Conservation (phyloP, 441 rosid genomes). For the Eruca vesicaria region DNA sequence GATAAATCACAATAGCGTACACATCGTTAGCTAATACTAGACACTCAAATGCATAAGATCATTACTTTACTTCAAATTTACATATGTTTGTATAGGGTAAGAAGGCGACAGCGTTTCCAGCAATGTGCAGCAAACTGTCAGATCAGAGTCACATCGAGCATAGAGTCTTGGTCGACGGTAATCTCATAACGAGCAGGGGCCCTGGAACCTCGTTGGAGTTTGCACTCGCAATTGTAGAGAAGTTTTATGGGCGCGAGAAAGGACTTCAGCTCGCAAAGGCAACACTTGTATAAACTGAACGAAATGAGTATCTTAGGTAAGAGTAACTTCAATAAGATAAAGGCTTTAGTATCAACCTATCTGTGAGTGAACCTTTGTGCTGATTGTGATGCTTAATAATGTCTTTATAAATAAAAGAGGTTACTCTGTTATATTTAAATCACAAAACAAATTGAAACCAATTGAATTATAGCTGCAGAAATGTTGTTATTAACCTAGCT, state of each 20-base stretch:
- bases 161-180: constrained; percentile 87
- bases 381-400: not conserved
- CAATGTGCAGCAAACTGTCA: constrained; percentile 72
- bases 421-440: too few species aligned
- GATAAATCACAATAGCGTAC: not conserved
- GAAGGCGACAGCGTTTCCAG: constrained; percentile 87
- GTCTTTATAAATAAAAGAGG: too few species aligned
- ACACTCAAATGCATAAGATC: not conserved
- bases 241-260: constrained; percentile 66
- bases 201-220: constrained; percentile 92
- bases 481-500: constrained; percentile 31
- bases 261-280: constrained; percentile 70
- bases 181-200: constrained; percentile 85
- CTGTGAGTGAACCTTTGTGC: not conserved
- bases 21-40: not conserved
- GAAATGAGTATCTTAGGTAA: not conserved
- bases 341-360: not conserved
- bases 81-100: constrained; percentile 56
- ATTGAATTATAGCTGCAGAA: constrained; percentile 8
- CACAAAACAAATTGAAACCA: not conserved
- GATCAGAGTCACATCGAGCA: constrained; percentile 70
- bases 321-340: not conserved
- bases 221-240: constrained; percentile 77
- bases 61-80: not conserved
- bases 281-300: constrained; percentile 47